Evolutionary conservation across 1,139 yeast species (phyloP), one percentile per base, ranked within the genome.

Genomic region (Torulaspora globosa): DNA sequence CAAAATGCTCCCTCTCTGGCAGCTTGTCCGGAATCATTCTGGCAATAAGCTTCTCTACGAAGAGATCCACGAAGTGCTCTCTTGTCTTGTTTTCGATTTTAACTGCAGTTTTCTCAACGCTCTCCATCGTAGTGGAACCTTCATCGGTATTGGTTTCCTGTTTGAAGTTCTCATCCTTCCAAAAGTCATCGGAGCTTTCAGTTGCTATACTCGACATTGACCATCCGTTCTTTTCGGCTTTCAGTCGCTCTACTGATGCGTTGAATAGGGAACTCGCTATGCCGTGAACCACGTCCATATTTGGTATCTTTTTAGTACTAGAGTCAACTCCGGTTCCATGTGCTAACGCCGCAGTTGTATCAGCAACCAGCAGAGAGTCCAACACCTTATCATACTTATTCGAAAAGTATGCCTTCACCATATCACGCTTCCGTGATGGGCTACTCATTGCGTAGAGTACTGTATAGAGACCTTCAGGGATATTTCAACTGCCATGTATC

Each of bases 221-320:
- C 28, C 38, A 35, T 10, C 39, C 47, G 28, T 54, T 60, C 30
- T 53, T 51, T 24, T 58, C 52, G 3, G 53, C 49, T 41, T 58
- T 65, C 28, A 70, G 46, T 46, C 66, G 69, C 41, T 78, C 82
- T 14, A 76, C 60, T 1, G 84, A 78, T 46, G 78, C 71, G 41
- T 78, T 75, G n/a, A 80, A 57, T 10, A 80, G 57, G 0, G 81
- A 72, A 2, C 83, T 79, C 3, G 82, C 78, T 3, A 82, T 71
- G n/a, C 77, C 80, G 1, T 80, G 82, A 1, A 80, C 74, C 12
- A 79, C 55, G 5, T 78, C 79, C 44, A 76, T 60, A 53, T 71
- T 75, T 8, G 73, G 65, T 33, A 28, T 43, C 36, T 26, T 36
- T 10, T 30, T 35, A 12, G 44, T 24, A 14, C 19, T 27, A 11